Evolutionary conservation across 73 alveolate species (phyloP), one percentile per base, ranked within the genome.

Genomic region (Paramecium primaurelia): DNA sequence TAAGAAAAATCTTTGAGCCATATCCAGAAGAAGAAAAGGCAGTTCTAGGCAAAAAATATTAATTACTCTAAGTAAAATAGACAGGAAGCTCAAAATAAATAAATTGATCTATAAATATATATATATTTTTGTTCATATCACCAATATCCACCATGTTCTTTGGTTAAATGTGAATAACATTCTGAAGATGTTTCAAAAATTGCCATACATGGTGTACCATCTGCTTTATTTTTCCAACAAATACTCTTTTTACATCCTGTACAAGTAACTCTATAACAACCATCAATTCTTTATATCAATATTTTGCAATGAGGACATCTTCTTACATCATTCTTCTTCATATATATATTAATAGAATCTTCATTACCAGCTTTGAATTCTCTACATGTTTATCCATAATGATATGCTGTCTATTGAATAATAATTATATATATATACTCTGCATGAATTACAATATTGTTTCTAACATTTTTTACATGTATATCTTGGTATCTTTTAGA

Each of bases 61-160:
- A 40, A 45, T 45, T 80, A 80, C 32, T 45, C 20, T 20, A 80
- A 80, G 34, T 49, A 80, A 73, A 64, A 28, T 6, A 64, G 10
- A 12, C 47, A 34, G 84, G 84, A 28, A 64, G 84, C 47, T 64
- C 42, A 28, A 64, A 64, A 64, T 34, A 64, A 64, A 64, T 64
- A 64, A 64, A 32, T 32, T 64, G 84, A 64, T 54, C 22, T 54
- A 54, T 54, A 54, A 54, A 54, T 54, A 54, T 54, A 51, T 51
- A 51, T 51, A 54, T 54, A 54, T 54, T 54, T 18, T 54, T 54
- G 69, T 54, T 54, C 20, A 54, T 54, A 54, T 86, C 94, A 89
- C 94, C 94, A 89, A 89, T 89, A 89, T 28, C 94, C 94, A 25
- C 94, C 94, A 71, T 89, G 94, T 18, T 89, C 88, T 47, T 89